Conservation (phyloP, 2,329 filamentous ascomycete species). For the Dothistroma septosporum region DNA sequence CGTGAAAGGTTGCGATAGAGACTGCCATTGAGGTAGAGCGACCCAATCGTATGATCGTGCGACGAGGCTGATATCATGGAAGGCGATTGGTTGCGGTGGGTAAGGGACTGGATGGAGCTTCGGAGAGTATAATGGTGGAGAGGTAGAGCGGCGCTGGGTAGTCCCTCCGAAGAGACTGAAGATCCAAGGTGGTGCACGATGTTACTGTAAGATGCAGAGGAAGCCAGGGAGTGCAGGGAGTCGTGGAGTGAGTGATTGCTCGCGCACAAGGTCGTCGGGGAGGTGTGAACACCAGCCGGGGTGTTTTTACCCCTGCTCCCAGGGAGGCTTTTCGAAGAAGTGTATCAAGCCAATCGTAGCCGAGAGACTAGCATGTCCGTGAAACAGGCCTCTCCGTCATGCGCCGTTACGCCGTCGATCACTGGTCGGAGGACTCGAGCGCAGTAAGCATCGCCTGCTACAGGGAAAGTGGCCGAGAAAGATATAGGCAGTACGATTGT, state of each 20-base stretch:
- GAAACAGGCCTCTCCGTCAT: conserved; percentile 7
- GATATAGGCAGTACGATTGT: background rate
- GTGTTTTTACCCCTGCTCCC: background rate
- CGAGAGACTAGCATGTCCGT: background rate
- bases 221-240: background rate
- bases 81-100: conserved; percentile 24
- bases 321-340: conserved; percentile 1
- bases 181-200: background rate
- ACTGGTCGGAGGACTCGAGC: background rate
- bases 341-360: conserved; percentile 10
- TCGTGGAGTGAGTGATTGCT: background rate
- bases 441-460: conserved; percentile 2
- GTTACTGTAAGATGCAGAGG: background rate
- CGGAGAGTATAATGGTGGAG: background rate
- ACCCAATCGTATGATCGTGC: conserved; percentile 23
- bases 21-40: conserved; percentile 41
- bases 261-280: background rate
- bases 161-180: conserved; percentile 1
- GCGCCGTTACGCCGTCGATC: conserved; percentile 6
- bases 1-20: conserved; percentile 41
- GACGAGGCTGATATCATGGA: conserved; percentile 33
- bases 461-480: background rate
- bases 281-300: background rate
- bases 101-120: background rate
- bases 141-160: too few relatives aligned